Evolutionary conservation across 1,139 yeast genomes (phyloP).

Genomic region (Yamadazyma membranifaciens): DNA sequence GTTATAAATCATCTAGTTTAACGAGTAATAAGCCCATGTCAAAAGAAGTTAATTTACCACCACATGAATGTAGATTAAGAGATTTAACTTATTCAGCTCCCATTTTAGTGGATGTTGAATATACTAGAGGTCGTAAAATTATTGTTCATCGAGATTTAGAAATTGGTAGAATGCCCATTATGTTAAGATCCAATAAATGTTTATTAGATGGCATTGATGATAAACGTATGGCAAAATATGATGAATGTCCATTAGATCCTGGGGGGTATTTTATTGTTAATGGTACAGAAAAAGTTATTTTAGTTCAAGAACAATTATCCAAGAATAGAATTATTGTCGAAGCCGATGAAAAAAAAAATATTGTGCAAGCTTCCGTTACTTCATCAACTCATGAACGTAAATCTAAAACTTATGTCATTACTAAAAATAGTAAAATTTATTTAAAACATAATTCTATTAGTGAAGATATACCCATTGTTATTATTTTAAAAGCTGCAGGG

Average conservation of each 20-base stretch:
- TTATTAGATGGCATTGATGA: conserved; percentile 77
- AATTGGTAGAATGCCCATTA: conserved; percentile 97
- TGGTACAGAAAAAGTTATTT: conserved; percentile 96
- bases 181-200: conserved; percentile 93
- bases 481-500: conserved; percentile 94
- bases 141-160: conserved; percentile 88
- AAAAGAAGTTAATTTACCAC: conserved; percentile 71
- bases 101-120: conserved; percentile 93
- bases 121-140: conserved; percentile 90
- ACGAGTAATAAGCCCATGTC: conserved; percentile 42
- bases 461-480: conserved; percentile 93
- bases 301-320: conserved; percentile 94
- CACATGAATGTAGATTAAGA: conserved; percentile 94
- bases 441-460: conserved; percentile 91
- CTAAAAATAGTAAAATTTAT: conserved; percentile 86
- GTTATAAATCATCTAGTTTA: conserved; percentile 46
- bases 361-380: conserved; percentile 96
- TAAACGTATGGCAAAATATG: conserved; percentile 77
- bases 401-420: conserved; percentile 92
- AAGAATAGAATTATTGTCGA: conserved; percentile 98
- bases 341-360: conserved; percentile 90
- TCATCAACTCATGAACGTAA: conserved; percentile 97
- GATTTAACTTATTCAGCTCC: conserved; percentile 97
- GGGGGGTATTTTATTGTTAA: conserved; percentile 98
- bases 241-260: conserved; percentile 97